Evolutionary conservation across 1,139 yeast genomes (phyloP).

Genomic region (Pichia sp.): DNA sequence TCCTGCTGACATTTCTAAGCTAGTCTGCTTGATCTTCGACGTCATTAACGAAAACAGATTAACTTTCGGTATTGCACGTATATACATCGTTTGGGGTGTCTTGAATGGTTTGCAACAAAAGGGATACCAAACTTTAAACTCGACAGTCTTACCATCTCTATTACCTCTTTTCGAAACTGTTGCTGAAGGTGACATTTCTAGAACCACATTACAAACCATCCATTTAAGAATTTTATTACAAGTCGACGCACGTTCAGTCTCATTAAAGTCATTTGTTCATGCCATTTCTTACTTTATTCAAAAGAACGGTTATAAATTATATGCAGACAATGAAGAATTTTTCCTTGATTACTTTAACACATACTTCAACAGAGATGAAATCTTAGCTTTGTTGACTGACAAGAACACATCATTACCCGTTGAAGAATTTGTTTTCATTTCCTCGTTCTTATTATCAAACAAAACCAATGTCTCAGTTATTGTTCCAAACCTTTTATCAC

Average conservation of each 20-base stretch:
- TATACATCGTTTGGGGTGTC: slow-evolving; percentile 60
- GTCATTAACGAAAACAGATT: slow-evolving; percentile 48
- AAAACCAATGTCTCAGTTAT: slow-evolving; percentile 12
- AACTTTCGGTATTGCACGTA: slow-evolving; percentile 70
- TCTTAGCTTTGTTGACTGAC: slow-evolving; percentile 17
- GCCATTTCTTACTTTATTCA: slow-evolving; percentile 42
- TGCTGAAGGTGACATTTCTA: slow-evolving; percentile 61
- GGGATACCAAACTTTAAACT: slow-evolving; percentile 33
- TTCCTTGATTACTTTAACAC: slow-evolving; percentile 35
- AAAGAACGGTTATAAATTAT: slow-evolving; percentile 40
- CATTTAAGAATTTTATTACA: slow-evolving; percentile 46
- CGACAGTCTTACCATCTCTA: slow-evolving; percentile 35
- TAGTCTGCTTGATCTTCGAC: slow-evolving; percentile 38
- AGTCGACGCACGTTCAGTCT: slow-evolving; percentile 27
- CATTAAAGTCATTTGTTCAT: slow-evolving; percentile 32
- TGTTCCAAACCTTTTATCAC: slow-evolving; percentile 18
- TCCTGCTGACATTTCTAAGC: slow-evolving; percentile 32
- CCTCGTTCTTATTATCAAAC: slow-evolving; percentile 19
- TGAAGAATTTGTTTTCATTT: slow-evolving; percentile 21
- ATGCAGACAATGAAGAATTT: slow-evolving; percentile 37
- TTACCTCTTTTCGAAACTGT: slow-evolving; percentile 48
- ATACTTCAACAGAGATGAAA: slow-evolving; percentile 19
- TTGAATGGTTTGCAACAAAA: slow-evolving; percentile 44
- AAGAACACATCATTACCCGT: slow-evolving; percentile 12
- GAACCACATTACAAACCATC: slow-evolving; percentile 49